phyloP scores from a whole-genome alignment of 257 asterid genomes.

The Misopates orontium region DNA sequence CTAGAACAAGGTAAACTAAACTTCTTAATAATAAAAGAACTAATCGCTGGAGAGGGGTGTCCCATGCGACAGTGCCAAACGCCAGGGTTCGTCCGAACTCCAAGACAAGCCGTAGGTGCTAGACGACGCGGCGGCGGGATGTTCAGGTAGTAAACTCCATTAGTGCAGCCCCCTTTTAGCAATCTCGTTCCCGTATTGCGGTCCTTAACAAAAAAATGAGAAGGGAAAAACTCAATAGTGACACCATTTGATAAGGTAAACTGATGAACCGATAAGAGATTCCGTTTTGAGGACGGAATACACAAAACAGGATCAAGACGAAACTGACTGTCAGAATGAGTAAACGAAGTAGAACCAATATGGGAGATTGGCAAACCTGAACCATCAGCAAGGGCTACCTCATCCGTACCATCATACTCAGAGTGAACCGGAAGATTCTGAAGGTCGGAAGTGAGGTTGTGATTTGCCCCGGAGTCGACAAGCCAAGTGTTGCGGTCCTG shows the following conservation, averaged over 20 bases:
- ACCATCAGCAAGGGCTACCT: not conserved
- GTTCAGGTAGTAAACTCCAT: not conserved
- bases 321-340: not conserved
- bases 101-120: too few relatives aligned
- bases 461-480: not conserved
- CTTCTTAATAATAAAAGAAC: not conserved
- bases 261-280: conserved; percentile 9
- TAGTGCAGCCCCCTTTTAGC: not conserved
- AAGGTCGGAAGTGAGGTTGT: not conserved
- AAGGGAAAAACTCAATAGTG: conserved; percentile 6
- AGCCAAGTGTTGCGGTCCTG: not conserved
- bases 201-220: conserved; percentile 27
- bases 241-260: conserved; percentile 9
- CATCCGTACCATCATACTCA: not conserved
- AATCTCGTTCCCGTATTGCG: not conserved
- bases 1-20: not conserved
- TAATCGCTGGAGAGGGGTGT: not conserved
- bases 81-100: not conserved
- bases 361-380: not conserved
- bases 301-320: not conserved
- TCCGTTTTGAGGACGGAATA: conserved; percentile 2
- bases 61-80: not conserved
- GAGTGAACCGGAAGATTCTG: not conserved
- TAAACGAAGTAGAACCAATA: not conserved
- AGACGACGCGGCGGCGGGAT: too few relatives aligned